These are phyloP conservation scores for Rubus idaeus DNA, from an alignment of 306 rosid genomes.

Conservation along the genomic window DNA sequence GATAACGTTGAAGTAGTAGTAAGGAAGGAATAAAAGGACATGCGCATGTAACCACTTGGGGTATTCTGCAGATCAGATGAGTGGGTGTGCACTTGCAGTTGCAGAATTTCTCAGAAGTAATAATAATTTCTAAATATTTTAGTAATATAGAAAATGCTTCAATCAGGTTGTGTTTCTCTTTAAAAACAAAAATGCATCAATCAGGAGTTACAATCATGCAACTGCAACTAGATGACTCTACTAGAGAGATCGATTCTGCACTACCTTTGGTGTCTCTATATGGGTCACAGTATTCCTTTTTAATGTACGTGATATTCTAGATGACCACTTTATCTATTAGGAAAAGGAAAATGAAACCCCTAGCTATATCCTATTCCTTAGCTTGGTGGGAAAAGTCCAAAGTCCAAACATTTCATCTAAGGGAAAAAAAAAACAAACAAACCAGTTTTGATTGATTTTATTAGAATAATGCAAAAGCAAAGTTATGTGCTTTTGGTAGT, in stretches of 20 bases:
- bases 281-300: not conserved
- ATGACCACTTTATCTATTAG: not conserved
- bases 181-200: not conserved
- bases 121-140: not conserved
- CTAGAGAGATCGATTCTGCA: constrained; percentile 7
- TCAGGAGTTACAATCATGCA: constrained; percentile 11
- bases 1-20: not conserved
- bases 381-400: not conserved
- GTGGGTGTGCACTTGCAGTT: constrained; percentile 12
- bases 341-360: not conserved
- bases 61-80: constrained; percentile 11
- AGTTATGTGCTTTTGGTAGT: not conserved
- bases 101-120: not conserved
- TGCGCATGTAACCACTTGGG: constrained; percentile 1
- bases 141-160: not conserved
- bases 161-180: constrained; percentile 1
- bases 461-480: not conserved
- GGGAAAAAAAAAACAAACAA: not conserved
- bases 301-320: not conserved
- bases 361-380: not conserved
- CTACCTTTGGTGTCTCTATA: not conserved
- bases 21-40: constrained; percentile 7
- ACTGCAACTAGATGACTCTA: not conserved
- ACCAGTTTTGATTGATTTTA: not conserved
- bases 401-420: not conserved